These are phyloP conservation scores for Physcomitrium patens DNA, from an alignment of 225 moss, liverwort and hornwort species.

Conservation along the genomic window DNA sequence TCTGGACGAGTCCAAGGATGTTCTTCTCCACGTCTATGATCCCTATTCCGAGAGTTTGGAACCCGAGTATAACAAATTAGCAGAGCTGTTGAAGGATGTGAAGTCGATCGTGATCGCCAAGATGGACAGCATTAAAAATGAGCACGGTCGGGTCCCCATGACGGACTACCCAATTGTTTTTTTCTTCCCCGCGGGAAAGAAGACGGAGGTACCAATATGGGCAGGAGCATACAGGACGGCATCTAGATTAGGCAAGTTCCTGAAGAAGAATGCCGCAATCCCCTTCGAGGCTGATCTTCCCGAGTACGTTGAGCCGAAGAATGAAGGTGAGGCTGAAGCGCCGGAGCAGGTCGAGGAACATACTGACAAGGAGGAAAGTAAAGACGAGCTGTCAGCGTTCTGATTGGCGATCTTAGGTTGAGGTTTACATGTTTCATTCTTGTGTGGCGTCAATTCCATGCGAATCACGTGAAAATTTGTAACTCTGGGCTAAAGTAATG, in stretches of 20 bases:
- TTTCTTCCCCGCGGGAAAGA: conserved; percentile 82
- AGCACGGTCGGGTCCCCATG: conserved; percentile 65
- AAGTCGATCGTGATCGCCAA: conserved; percentile 87
- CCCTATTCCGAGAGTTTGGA: conserved; percentile 84
- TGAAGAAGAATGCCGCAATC: conserved; percentile 72
- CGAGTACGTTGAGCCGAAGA: conserved; percentile 30
- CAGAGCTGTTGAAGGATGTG: conserved; percentile 59
- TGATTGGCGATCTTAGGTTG: no score
- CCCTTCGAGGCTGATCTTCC: conserved; percentile 69
- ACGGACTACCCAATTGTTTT: conserved; percentile 81
- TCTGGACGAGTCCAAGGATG: conserved; percentile 82
- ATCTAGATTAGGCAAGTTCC: conserved; percentile 67
- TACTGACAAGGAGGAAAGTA: not conserved
- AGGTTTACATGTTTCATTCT: no score
- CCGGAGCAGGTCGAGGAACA: no score
- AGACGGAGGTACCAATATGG: conserved; percentile 69
- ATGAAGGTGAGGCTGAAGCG: conserved; percentile 1
- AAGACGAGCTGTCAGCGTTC: not conserved
- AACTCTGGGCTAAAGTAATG: no score
- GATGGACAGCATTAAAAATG: conserved; percentile 90
- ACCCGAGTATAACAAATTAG: conserved; percentile 78
- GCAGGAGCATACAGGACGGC: conserved; percentile 65
- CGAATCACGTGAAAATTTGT: no score
- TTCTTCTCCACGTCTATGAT: conserved; percentile 77
- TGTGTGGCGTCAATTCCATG: no score